phyloP scores from a whole-genome alignment of 2,329 filamentous ascomycete genomes.

The Dothistroma pini region DNA sequence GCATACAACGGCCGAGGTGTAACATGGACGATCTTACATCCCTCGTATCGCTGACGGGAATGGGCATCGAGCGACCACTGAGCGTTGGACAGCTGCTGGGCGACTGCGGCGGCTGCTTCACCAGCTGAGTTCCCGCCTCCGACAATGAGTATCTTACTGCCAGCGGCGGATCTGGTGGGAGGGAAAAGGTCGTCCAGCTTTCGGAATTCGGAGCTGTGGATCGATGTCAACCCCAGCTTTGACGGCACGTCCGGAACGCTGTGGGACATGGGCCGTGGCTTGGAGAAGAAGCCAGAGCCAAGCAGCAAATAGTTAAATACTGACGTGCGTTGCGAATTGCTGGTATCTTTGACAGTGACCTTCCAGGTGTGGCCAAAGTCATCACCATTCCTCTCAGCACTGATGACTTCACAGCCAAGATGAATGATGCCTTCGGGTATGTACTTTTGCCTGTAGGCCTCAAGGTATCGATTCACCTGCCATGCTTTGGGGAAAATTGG shows the following conservation, averaged over 20 bases:
- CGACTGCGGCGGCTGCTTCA: slow-evolving; percentile 70
- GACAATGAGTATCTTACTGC: slow-evolving; percentile 66
- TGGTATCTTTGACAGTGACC: slow-evolving; percentile 18
- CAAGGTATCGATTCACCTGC: slow-evolving; percentile 70
- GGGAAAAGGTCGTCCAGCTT: slow-evolving; percentile 43
- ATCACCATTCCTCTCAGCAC: slow-evolving; percentile 11
- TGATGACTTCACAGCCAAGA: slow-evolving; percentile 32
- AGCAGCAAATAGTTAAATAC: slow-evolving; percentile 70
- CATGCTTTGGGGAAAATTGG: slow-evolving; percentile 72
- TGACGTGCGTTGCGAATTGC: slow-evolving; percentile 17
- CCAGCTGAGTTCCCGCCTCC: slow-evolving; percentile 81
- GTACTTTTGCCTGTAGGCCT: slow-evolving; percentile 60
- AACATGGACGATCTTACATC: slow-evolving; percentile 63
- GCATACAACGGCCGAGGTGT: slow-evolving; percentile 68
- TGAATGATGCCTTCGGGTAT: slow-evolving; percentile 49
- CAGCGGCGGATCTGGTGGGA: slow-evolving; percentile 20
- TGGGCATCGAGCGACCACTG: slow-evolving; percentile 47
- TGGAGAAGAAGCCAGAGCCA: slow-evolving; percentile 72
- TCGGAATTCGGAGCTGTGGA: slow-evolving; percentile 68
- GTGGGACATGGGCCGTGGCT: slow-evolving; percentile 55
- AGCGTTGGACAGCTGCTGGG: slow-evolving; percentile 65
- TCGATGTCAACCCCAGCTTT: slow-evolving; percentile 40
- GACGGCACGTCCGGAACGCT: slow-evolving; percentile 32
- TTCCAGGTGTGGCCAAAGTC: slow-evolving; percentile 14
- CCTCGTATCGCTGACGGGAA: slow-evolving; percentile 27